These are phyloP conservation scores for Adansonia madagascariensis DNA, from an alignment of 441 rosid species.

Conservation along the genomic window DNA sequence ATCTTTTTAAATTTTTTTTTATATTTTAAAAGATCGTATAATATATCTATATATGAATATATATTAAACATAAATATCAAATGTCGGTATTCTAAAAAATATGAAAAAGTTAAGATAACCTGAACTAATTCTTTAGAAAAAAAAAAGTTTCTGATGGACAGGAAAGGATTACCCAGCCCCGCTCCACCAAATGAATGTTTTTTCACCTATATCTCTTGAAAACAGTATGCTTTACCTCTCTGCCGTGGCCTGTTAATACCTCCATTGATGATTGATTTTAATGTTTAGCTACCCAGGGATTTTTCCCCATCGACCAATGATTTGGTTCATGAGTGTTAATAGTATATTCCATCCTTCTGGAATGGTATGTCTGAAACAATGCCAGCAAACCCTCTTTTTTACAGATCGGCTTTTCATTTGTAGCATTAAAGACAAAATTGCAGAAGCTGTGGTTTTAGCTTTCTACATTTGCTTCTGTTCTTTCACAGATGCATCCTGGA, in stretches of 20 bases:
- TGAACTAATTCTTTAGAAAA: too few species aligned
- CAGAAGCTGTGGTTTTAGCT: conserved; percentile 25
- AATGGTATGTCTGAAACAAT: conserved; percentile 21
- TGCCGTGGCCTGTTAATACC: background rate
- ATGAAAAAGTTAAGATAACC: too few species aligned
- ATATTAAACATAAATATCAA: too few species aligned
- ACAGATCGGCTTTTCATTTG: conserved; percentile 32
- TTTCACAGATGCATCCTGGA: conserved; percentile 85
- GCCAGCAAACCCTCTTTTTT: conserved; percentile 30
- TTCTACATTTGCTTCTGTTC: conserved; percentile 31
- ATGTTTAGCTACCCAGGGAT: background rate
- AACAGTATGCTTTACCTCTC: background rate
- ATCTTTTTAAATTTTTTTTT: too few species aligned
- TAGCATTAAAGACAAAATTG: conserved; percentile 15
- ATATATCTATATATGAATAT: too few species aligned
- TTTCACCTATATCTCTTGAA: conserved; percentile 7
- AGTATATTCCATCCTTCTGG: conserved; percentile 1
- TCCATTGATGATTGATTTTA: conserved; percentile 8
- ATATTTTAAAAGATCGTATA: too few species aligned
- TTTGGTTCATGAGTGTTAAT: conserved; percentile 20
- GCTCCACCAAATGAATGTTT: background rate
- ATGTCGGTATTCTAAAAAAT: too few species aligned
- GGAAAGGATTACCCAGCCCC: background rate
- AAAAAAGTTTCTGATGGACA: background rate
- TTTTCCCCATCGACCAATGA: conserved; percentile 8